Evolutionary conservation across 108 stramenopile species (phyloP).

Genomic region (Skeletonema costatum): DNA sequence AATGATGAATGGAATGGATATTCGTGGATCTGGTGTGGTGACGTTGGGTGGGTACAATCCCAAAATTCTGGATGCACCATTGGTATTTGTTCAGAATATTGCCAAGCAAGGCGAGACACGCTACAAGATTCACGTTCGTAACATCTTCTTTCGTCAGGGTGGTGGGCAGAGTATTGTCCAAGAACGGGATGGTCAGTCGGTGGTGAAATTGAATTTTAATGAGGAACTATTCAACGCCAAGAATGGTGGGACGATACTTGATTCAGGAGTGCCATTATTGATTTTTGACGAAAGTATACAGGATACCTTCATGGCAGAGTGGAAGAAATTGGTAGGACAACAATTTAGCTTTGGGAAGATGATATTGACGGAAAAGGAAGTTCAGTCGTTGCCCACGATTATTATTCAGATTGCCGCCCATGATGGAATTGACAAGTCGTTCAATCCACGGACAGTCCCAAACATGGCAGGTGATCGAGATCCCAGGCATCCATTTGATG

Average conservation of each 20-base stretch:
- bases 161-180: conserved; percentile 42
- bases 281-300: conserved; percentile 47
- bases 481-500: conserved; percentile 64
- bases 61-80: conserved; percentile 28
- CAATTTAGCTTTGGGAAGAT: conserved; percentile 42
- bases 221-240: conserved; percentile 29
- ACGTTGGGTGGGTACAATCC: conserved; percentile 57
- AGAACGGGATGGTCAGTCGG: conserved; percentile 7
- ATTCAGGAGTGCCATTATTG: conserved; percentile 48
- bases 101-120: conserved; percentile 19
- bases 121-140: conserved; percentile 48
- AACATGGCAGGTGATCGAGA: conserved; percentile 73
- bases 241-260: conserved; percentile 46
- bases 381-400: conserved; percentile 76
- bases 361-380: conserved; percentile 54
- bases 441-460: conserved; percentile 40
- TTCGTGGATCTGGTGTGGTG: conserved; percentile 23
- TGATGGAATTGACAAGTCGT: conserved; percentile 51
- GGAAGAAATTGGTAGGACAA: conserved; percentile 41
- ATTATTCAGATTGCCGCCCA: conserved; percentile 69
- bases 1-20: conserved; percentile 11
- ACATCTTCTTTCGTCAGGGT: conserved; percentile 44
- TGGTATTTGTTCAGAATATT: conserved; percentile 52
- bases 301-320: conserved; percentile 36
- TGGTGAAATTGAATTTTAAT: conserved; percentile 45